Conservation (phyloP, 345 rosid genomes). For the Aurinia saxatilis region DNA sequence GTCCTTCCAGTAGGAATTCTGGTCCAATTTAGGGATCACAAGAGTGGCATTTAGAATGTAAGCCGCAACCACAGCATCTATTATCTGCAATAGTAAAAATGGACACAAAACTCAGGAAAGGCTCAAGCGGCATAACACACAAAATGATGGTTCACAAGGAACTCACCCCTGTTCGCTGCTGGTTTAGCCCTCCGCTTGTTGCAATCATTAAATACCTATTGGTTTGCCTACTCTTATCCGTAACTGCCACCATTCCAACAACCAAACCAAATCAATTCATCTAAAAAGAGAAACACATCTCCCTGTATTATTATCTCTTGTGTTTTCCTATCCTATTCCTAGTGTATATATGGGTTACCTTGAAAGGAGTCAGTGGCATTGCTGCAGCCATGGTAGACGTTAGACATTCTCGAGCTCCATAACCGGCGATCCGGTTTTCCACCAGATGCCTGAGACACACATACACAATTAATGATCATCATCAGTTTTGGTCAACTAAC, state of each 20-base stretch:
- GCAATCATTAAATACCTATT: conserved; percentile 69
- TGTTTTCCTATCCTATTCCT: no score
- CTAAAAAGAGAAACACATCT: neutral
- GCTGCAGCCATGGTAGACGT: conserved; percentile 70
- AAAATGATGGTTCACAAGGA: neutral
- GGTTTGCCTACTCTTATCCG: conserved; percentile 41
- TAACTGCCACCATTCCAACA: conserved; percentile 34
- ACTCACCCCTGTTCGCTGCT: conserved; percentile 89
- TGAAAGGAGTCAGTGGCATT: conserved; percentile 48
- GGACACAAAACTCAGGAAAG: neutral
- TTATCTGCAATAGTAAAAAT: conserved; percentile 43
- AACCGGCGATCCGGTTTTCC: conserved; percentile 43
- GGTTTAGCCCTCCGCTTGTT: conserved; percentile 94
- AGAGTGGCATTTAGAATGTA: conserved; percentile 92
- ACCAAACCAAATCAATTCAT: neutral
- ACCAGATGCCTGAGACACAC: conserved; percentile 37
- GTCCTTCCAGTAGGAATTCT: conserved; percentile 90
- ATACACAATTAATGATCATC: neutral
- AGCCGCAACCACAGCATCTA: conserved; percentile 86
- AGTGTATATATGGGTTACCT: conserved; percentile 25
- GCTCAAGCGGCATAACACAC: neutral
- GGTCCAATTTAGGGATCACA: conserved; percentile 80
- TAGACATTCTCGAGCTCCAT: conserved; percentile 62
- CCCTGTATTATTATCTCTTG: neutral
- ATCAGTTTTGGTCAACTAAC: neutral